Base-by-base conservation (phyloP, 768 basidiomycete genomes). In the Lactarius sp. region DNA sequence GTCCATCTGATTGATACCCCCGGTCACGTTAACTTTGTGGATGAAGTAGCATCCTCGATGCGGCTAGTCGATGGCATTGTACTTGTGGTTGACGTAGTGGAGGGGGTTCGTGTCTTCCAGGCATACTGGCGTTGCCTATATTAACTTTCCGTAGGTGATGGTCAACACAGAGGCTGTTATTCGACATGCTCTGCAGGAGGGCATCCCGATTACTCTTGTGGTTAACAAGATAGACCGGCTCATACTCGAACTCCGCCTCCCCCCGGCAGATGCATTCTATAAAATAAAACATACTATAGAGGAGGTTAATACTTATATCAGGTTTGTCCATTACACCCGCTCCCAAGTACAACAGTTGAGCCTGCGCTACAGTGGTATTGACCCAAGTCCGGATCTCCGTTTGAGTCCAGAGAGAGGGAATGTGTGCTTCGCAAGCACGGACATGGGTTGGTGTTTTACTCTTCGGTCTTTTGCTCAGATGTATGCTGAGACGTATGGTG, bases 281-380 rank as follows among this genome's bases (percentile, higher is more conserved):
- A 99, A 99, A 81, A 93, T 99, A 68, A 96, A 93, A 75, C 96
- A 98, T 73, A 98, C 95, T 2, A 96, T 99, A 60, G 97, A 99
- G 73, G 97, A 99, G 74, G 87, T 99, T 57, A 99, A 99, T 74
- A 91, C 88, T 1, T 88, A 95, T 74, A 98, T 99, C 72, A 89
- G 92, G 92, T 94, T 31, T 16, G 60, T 65, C 70, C 62, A 9
- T 22, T 16, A 2, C 36, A 36, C 41, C 58, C 59, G 49, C 16
- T 22, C 51, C 41, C 4, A 9, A 2, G 31, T 52, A 64, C 12
- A 62, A 49, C 18, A 27, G 41, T 10, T 59, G 46, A 62, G 22
- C 44, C 56, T 31, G 10, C 39, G n/a, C 13, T 56, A 51, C 52
- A 90, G 89, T 69, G 78, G 83, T 52, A 92, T 98, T 70, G 85